A percentile compares a stretch with the other conserved stretches of the same genome.
These are phyloP conservation scores for Closterium sp. DNA, from an alignment of 139 green algal species.

Conservation along the genomic window DNA sequence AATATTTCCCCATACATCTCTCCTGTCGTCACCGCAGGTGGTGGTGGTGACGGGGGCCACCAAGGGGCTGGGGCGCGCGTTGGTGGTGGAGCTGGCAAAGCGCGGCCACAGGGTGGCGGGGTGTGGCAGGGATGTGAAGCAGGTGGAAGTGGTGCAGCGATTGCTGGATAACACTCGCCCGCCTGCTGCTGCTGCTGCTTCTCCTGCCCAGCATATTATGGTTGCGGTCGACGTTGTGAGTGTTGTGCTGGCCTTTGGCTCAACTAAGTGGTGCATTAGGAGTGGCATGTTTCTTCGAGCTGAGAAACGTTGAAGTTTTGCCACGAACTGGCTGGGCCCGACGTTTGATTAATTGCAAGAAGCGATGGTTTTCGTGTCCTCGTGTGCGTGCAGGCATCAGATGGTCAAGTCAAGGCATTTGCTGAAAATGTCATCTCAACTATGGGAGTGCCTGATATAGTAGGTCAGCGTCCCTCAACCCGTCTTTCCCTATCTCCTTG, in stretches of 20 bases:
- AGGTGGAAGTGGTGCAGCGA: slow-evolving; percentile 7
- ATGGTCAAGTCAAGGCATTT: slow-evolving; percentile 9
- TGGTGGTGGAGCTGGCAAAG: slow-evolving; percentile 29
- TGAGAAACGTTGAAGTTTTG: too few relatives aligned
- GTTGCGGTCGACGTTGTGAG: neutral
- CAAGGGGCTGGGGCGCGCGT: slow-evolving; percentile 20
- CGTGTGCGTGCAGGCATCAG: slow-evolving; percentile 4
- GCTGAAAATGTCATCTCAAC: neutral
- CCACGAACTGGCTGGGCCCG: too few relatives aligned
- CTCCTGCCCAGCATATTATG: neutral
- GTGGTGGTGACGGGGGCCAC: slow-evolving; percentile 36
- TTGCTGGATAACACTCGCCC: neutral
- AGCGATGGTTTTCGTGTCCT: neutral
- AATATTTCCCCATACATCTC: too few relatives aligned
- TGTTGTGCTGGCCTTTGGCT: neutral
- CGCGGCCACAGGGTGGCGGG: slow-evolving; percentile 29
- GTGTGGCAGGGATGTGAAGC: slow-evolving; percentile 5
- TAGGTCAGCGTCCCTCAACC: slow-evolving; percentile 12
- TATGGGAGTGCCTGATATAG: slow-evolving; percentile 23
- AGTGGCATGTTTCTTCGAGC: neutral
- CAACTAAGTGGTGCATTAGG: neutral
- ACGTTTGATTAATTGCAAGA: too few relatives aligned
- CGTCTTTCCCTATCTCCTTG: neutral
- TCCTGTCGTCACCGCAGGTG: neutral
- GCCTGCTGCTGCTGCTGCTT: neutral